Percentiles rank a stretch among this genome's conserved stretches.
These are phyloP conservation scores for Aquilaria sinensis DNA, from an alignment of 345 rosid species.

Conservation along the genomic window DNA sequence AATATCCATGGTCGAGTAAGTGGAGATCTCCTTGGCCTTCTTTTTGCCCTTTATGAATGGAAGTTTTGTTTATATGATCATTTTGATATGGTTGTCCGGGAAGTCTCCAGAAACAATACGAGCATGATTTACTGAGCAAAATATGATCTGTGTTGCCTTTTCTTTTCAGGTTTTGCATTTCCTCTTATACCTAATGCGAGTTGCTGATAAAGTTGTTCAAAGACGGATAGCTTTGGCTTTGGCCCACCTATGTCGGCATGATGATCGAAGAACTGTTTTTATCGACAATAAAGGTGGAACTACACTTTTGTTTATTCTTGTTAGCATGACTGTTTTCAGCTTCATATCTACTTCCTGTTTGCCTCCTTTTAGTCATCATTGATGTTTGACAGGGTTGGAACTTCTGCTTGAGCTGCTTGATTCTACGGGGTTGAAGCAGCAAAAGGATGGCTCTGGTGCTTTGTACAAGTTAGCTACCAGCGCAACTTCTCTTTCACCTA, in stretches of 20 bases:
- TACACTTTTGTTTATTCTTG: not conserved
- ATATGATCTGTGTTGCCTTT: conserved; percentile 1
- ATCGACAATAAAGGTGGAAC: conserved; percentile 53
- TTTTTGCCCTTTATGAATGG: too few species aligned
- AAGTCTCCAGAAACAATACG: not conserved
- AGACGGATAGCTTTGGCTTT: conserved; percentile 58
- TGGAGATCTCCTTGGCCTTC: conserved; percentile 2
- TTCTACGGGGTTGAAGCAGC: conserved; percentile 45
- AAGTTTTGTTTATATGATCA: too few species aligned
- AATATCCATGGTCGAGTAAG: conserved; percentile 61
- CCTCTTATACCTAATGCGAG: conserved; percentile 50
- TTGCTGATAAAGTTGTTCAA: conserved; percentile 38
- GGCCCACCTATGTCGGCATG: conserved; percentile 64
- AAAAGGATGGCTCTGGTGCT: conserved; percentile 45
- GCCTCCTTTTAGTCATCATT: not conserved
- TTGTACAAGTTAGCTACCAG: conserved; percentile 52
- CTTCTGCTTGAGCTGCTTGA: conserved; percentile 50
- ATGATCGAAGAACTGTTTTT: conserved; percentile 47
- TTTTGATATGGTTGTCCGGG: too few species aligned
- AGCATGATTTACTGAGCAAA: not conserved
- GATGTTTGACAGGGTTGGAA: conserved; percentile 38
- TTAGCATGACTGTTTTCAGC: not conserved
- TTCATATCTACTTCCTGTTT: conserved; percentile 7
- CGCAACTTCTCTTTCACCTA: conserved; percentile 37
- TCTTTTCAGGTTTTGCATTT: conserved; percentile 43